Evolutionary conservation across 2,329 filamentous ascomycete genomes (phyloP), one percentile per base, ranked within the genome.

Genomic region (Pestalotiopsis sp.): DNA sequence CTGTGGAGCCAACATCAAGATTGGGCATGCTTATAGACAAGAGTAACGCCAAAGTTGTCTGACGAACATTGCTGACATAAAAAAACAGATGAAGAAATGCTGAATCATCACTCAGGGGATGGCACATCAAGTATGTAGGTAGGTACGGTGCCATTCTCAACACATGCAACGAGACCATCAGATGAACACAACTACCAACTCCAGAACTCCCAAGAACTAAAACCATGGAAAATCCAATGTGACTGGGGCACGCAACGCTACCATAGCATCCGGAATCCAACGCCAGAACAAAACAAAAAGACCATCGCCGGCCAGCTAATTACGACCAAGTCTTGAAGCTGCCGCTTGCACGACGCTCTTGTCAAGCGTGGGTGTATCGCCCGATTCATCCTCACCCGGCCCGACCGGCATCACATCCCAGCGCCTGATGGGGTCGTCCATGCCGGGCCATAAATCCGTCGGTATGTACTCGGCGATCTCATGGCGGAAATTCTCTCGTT

Each of bases 391-490:
- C 17, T 78, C 9, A 73, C 77, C 63, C 1, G 68, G 80, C 6
- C 77, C 74, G 0, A 83, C 76, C 0, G 81, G 79, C 2, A 84
- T 78, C 2, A 89, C 80, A 49, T 84, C 83, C 83, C 85, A 89
- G 67, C 80, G 84, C 69, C 80, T 84, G 72, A 87, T 87, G 31
- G 84, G 86, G n/a, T 83, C 86, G 71, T 87, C 88, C 79, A 96
- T 87, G 1, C 91, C 92, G 0, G 90, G 91, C 94, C 94, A 98
- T 25, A 98, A 89, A 78, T 98, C 94, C 0, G 91, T 91, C 0
- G 96, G 96, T 12, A 99, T 81, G 77, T 90, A 97, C 72, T 97
- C 94, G 7, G 94, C 95, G 13, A 96, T 91, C 58, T 97, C 92
- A 36, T 91, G 85, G 41, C 92, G 88, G 78, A 99, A 98, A 0